Evolutionary conservation across 352 stramenopile species (phyloP), one percentile per base, ranked within the genome.

Genomic region (Aphanomyces astaci): DNA sequence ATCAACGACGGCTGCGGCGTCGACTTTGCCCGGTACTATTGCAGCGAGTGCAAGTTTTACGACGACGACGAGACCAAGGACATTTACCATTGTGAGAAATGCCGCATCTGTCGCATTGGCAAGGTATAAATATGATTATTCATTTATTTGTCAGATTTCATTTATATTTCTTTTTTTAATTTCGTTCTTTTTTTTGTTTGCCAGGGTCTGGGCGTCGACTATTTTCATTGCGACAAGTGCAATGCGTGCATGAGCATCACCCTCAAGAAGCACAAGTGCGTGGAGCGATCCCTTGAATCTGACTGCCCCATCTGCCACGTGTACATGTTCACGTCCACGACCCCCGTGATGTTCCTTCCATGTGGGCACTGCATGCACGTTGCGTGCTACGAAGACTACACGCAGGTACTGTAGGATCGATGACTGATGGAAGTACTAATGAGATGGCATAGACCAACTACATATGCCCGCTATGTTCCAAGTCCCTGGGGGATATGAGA

Each of bases 1-100:
- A 65, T 76, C 63, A 89, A 91, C 66, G 72, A 79, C 13, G 57
- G 74, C 25, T 96, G 88, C 73, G 80, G 76, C 57, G 70, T 75
- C 39, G 80, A 90, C 9, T 98, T 98, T 74, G 87, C 89, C 0
- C 84, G 85, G 13, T 99, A 99, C 76, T 96, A 87, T 63, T 99
- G 96, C 71, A 80, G 84, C 32, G 92, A 97, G 54, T 99, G 96
- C 75, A 95, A 97, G 71, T 96, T 99, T 60, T 98, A 94, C 57
- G 95, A 99, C 72, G 95, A 98, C 73, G 82, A 92, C 25, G 65
- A 78, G 7, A 82, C 75, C 49, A 97, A 97, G 69, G 81, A 94
- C 46, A 98, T 98, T 39, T 99, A 98, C 70, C 96, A 99, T 76
- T 99, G 96, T 73, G 95, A 97, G 28, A 99, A 98, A 69, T 98